Conservation (phyloP, 345 rosid species). For the Barbarea vulgaris region DNA sequence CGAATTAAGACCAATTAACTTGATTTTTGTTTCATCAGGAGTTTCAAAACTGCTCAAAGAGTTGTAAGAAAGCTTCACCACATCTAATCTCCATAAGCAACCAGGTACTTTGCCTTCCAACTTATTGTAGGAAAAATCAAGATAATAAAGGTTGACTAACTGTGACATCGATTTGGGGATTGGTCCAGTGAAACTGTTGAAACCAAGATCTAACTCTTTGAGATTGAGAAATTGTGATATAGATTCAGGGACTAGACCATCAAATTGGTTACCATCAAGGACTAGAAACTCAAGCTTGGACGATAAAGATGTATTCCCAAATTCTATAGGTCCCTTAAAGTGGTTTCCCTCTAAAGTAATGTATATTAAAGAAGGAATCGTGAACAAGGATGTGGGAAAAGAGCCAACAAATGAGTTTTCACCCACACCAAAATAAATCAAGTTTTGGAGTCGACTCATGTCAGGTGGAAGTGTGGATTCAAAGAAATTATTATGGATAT, state of each 20-base stretch:
- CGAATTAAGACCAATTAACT: not conserved
- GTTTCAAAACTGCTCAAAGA: not conserved
- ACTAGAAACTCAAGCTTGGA: accelerated
- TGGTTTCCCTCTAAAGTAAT: not conserved
- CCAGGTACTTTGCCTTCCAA: not conserved
- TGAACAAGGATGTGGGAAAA: not conserved
- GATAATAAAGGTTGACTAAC: not conserved
- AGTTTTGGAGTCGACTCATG: no score
- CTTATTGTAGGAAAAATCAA: constrained; percentile 40
- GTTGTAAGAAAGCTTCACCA: not conserved
- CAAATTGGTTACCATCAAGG: not conserved
- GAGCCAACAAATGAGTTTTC: not conserved
- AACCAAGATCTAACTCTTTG: not conserved
- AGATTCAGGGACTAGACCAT: not conserved
- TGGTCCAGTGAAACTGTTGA: not conserved
- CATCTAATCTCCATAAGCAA: not conserved
- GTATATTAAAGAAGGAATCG: not conserved
- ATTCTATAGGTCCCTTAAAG: not conserved
- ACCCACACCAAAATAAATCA: no score
- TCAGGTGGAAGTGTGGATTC: no score
- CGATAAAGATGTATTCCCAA: not conserved
- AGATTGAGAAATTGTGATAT: not conserved
- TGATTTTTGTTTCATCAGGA: not conserved
- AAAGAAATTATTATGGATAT: no score
- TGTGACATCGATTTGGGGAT: not conserved